phyloP scores from a whole-genome alignment of 805 yeast species.

The Metschnikowia continentalis region DNA sequence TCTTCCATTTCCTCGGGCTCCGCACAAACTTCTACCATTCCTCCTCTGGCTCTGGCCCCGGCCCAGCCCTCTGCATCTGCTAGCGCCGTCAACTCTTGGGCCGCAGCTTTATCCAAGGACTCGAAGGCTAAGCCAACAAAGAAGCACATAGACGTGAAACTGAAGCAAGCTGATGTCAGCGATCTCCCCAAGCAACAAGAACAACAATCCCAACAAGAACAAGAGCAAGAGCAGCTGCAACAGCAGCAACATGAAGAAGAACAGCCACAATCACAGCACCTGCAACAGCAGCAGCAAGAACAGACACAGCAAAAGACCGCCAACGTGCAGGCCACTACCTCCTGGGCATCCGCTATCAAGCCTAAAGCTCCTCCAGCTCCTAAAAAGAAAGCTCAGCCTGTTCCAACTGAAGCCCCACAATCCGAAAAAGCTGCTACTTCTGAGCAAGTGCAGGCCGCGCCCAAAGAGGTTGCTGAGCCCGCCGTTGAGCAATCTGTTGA shows the following conservation, averaged over 20 bases:
- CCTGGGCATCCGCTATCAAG: conserved; percentile 70
- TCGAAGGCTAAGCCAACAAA: conserved; percentile 25
- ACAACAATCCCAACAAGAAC: conserved; percentile 1
- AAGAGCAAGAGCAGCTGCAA: conserved; percentile 53
- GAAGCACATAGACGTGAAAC: conserved; percentile 12
- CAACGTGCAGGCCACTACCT: conserved; percentile 18
- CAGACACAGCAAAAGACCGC: conserved; percentile 6
- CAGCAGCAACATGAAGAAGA: conserved; percentile 28
- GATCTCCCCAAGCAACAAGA: conserved; percentile 3
- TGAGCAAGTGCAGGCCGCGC: conserved; percentile 16
- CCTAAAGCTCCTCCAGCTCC: conserved; percentile 40
- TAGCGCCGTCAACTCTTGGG: conserved; percentile 35
- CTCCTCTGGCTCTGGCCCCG: conserved; percentile 1
- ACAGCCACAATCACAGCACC: conserved; percentile 49
- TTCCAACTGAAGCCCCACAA: conserved; percentile 22
- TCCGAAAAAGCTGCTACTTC: conserved; percentile 9
- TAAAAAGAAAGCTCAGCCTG: conserved; percentile 24
- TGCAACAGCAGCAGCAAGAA: conserved; percentile 19
- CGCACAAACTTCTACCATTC: conserved; percentile 13
- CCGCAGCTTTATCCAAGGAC: conserved; percentile 39
- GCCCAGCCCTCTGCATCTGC: conserved; percentile 11
- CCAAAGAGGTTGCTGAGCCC: conserved; percentile 1
- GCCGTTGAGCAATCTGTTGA: conserved; percentile 16
- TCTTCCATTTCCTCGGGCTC: conserved; percentile 14
- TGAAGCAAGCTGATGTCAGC: conserved; percentile 3